Evolutionary conservation across 306 rosid genomes (phyloP).

Genomic region (Gleditsia sinensis): DNA sequence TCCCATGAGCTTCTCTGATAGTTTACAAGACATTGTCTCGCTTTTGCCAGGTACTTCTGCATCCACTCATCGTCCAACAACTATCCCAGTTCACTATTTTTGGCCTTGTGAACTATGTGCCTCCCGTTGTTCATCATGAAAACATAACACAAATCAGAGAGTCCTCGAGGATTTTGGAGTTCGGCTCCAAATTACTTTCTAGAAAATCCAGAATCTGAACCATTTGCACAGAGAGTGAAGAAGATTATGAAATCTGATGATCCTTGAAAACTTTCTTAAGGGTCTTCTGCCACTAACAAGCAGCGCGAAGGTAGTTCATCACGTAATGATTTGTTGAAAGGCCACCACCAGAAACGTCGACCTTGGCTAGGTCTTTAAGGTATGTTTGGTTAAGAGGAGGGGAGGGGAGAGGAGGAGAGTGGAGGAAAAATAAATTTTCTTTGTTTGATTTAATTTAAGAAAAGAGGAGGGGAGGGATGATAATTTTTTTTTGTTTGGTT

Average conservation of each 20-base stretch:
- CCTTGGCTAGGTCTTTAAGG: conserved; percentile 56
- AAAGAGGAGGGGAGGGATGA: no score
- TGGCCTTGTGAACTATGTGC: conserved; percentile 45
- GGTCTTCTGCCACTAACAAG: conserved; percentile 52
- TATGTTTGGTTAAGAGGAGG: no score
- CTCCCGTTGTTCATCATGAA: conserved; percentile 73
- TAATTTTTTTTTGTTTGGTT: no score
- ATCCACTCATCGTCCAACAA: background rate
- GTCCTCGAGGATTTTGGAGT: conserved; percentile 61
- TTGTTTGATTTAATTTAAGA: no score
- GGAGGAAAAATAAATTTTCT: no score
- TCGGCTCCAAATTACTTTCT: conserved; percentile 61
- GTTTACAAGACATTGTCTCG: background rate
- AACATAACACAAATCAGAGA: conserved; percentile 48
- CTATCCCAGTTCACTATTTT: background rate
- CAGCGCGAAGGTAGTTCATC: conserved; percentile 66
- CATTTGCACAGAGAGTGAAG: conserved; percentile 52
- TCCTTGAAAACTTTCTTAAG: conserved; percentile 61
- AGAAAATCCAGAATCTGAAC: conserved; percentile 61
- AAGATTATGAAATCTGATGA: background rate
- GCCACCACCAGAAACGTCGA: conserved; percentile 60
- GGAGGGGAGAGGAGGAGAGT: no score
- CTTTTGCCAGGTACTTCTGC: background rate
- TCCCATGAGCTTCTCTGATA: conserved; percentile 20
- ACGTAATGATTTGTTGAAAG: conserved; percentile 67